A percentile compares a stretch with the other conserved stretches of the same genome.
Conservation (phyloP, 1,284 basidiomycete genomes). For the Marasmius tenuissimus region DNA sequence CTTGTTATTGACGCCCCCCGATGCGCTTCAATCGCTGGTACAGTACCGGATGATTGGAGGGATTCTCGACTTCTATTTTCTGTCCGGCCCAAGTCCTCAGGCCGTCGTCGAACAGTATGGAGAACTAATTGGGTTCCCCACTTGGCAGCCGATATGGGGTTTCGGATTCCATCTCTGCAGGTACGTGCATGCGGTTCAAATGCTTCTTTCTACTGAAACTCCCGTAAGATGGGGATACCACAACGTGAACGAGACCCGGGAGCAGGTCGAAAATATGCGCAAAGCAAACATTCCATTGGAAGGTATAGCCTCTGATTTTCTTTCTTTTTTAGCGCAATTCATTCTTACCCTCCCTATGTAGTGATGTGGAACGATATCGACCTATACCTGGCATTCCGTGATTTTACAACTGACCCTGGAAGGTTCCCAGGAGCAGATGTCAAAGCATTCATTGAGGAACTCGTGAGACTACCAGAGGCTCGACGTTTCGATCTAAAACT, state of each 20-base stretch:
- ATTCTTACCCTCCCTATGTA: slow-evolving; percentile 21
- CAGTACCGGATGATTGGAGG: slow-evolving; percentile 68
- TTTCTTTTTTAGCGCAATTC: slow-evolving; percentile 4
- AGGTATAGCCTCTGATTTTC: slow-evolving; percentile 33
- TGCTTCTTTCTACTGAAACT: slow-evolving; percentile 9
- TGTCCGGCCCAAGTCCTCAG: slow-evolving; percentile 65
- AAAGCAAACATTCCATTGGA: slow-evolving; percentile 66
- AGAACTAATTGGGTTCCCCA: slow-evolving; percentile 56
- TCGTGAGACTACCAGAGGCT: slow-evolving; percentile 41
- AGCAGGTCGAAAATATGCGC: slow-evolving; percentile 59
- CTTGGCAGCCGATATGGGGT: slow-evolving; percentile 68
- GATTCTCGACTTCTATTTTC: slow-evolving; percentile 69
- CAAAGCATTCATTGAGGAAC: slow-evolving; percentile 56
- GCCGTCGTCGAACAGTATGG: slow-evolving; percentile 71
- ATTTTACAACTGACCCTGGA: slow-evolving; percentile 70
- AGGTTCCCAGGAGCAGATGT: slow-evolving; percentile 62
- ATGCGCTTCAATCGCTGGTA: slow-evolving; percentile 52
- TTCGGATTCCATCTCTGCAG: slow-evolving; percentile 74
- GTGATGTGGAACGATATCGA: slow-evolving; percentile 83
- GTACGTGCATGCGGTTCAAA: slow-evolving; percentile 27
- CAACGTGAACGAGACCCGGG: slow-evolving; percentile 44
- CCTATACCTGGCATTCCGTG: slow-evolving; percentile 62
- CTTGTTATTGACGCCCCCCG: slow-evolving; percentile 54
- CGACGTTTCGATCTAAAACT: not conserved
- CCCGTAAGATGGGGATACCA: slow-evolving; percentile 53